Conservation (phyloP, 2,329 filamentous ascomycete species). For the Sporothrix protearum region DNA sequence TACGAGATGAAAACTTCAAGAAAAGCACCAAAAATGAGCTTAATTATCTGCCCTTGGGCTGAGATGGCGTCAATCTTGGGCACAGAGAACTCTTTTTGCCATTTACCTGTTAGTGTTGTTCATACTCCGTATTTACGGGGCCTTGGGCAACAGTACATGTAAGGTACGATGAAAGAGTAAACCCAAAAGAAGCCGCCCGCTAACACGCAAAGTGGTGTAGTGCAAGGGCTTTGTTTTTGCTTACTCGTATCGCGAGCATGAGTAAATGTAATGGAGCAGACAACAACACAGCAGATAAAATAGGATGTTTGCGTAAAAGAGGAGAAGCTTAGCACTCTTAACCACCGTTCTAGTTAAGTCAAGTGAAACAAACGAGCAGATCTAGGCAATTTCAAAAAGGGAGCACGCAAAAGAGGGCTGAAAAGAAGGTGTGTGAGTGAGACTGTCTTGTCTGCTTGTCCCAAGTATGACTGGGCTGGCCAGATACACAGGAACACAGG, state of each 20-base stretch:
- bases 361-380: too few relatives aligned
- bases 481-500: constrained; percentile 1
- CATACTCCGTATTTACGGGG: background rate
- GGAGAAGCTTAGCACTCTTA: background rate
- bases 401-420: constrained; percentile 8
- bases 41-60: background rate
- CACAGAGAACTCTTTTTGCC: background rate
- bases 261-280: too few relatives aligned
- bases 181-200: too few relatives aligned
- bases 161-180: too few relatives aligned
- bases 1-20: background rate
- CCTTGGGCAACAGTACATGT: background rate
- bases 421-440: constrained; percentile 20
- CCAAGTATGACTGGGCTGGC: background rate
- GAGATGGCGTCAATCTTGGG: background rate
- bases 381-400: too few relatives aligned
- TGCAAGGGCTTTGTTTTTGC: background rate
- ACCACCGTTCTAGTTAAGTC: background rate
- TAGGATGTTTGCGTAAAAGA: background rate
- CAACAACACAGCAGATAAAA: background rate
- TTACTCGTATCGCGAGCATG: background rate
- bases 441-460: constrained; percentile 9
- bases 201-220: constrained; percentile 8
- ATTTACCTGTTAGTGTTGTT: background rate
- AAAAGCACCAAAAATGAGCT: background rate